Evolutionary conservation across 2,329 filamentous ascomycete species (phyloP).

Genomic region (Laburnicola sp.): DNA sequence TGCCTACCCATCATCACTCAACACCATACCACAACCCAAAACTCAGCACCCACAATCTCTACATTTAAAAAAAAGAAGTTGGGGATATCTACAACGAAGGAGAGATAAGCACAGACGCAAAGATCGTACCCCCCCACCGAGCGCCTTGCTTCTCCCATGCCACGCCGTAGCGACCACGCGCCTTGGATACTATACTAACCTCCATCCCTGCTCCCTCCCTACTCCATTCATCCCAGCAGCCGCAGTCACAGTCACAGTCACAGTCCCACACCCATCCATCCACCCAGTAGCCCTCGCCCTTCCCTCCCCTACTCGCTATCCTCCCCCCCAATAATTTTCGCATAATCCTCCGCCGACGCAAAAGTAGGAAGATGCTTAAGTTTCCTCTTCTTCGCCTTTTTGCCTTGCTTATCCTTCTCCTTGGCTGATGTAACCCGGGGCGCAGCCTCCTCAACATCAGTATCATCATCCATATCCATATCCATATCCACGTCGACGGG

Average conservation of each 20-base stretch:
- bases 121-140: background rate
- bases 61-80: slow-evolving; percentile 23
- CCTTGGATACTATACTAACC: no score
- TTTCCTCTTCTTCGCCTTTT: slow-evolving; percentile 71
- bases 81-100: slow-evolving; percentile 39
- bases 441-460: slow-evolving; percentile 50
- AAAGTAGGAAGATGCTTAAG: slow-evolving; percentile 90
- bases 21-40: no score
- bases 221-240: background rate
- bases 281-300: background rate
- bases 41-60: background rate
- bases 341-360: slow-evolving; percentile 92
- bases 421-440: slow-evolving; percentile 39
- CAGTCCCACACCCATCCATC: no score
- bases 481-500: slow-evolving; percentile 53
- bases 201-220: background rate
- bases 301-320: slow-evolving; percentile 29
- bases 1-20: no score
- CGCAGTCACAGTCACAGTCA: no score
- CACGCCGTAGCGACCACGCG: background rate
- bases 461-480: slow-evolving; percentile 46
- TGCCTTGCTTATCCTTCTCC: slow-evolving; percentile 43
- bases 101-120: slow-evolving; percentile 5
- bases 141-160: slow-evolving; percentile 12
- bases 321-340: slow-evolving; percentile 76